phyloP scores from a whole-genome alignment of 441 rosid species.

The Geranium incanum region DNA sequence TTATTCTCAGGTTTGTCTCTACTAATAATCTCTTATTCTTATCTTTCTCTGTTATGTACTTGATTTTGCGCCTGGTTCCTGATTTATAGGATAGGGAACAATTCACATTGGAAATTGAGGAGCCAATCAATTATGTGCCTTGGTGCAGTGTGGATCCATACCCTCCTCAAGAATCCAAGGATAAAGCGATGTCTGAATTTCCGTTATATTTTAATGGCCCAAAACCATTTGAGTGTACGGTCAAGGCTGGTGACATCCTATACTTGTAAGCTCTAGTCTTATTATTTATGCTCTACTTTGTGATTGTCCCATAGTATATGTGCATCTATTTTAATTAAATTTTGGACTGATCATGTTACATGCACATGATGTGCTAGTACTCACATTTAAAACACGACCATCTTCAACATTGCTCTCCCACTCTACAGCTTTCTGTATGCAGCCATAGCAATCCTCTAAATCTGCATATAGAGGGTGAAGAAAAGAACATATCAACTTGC shows the following conservation, averaged over 20 bases:
- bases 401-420: too few relatives aligned
- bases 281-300: background rate
- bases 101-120: conserved; percentile 54
- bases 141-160: conserved; percentile 83
- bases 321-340: background rate
- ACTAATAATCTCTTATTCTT: background rate
- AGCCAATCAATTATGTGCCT: conserved; percentile 52
- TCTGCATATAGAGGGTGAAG: too few relatives aligned
- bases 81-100: conserved; percentile 36
- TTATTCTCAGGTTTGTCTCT: conserved; percentile 28
- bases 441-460: too few relatives aligned
- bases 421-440: too few relatives aligned
- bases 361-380: too few relatives aligned
- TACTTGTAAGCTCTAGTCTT: conserved; percentile 50
- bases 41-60: background rate
- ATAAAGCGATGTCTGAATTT: conserved; percentile 42
- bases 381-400: too few relatives aligned
- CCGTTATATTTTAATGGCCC: conserved; percentile 74
- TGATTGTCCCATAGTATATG: background rate
- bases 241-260: conserved; percentile 72
- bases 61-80: conserved; percentile 12
- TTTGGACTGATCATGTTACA: background rate
- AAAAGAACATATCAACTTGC: too few relatives aligned
- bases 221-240: conserved; percentile 56
- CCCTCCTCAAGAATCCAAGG: conserved; percentile 39